Evolutionary conservation across 2,329 filamentous ascomycete species (phyloP).

Genomic region (Trichophyton equinum): DNA sequence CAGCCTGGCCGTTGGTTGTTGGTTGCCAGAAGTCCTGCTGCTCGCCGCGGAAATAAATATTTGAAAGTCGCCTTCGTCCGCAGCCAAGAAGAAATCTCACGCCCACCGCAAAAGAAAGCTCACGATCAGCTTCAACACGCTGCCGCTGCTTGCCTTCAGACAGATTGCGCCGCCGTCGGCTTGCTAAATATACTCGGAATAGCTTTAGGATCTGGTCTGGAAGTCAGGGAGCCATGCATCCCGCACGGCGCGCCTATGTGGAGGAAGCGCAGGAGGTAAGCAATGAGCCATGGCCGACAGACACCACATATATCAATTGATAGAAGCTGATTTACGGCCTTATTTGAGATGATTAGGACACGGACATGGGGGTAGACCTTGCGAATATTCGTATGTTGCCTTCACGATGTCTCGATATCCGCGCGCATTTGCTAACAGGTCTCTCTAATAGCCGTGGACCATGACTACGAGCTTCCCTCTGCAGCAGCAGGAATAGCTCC

Average conservation of each 20-base stretch:
- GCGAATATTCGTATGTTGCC: constrained; percentile 48
- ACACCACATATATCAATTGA: not conserved
- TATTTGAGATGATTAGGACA: constrained; percentile 31
- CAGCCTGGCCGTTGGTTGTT: not conserved
- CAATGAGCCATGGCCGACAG: not conserved
- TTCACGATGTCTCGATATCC: constrained; percentile 1
- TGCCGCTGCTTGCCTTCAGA: not conserved
- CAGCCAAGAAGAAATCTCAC: not conserved
- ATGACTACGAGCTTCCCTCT: constrained; percentile 69
- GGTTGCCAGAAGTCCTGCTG: not conserved
- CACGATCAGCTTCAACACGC: not conserved
- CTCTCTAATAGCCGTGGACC: constrained; percentile 48
- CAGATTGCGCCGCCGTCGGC: not conserved
- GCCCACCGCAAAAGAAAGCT: not conserved
- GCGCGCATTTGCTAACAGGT: constrained; percentile 5
- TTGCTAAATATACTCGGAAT: not conserved
- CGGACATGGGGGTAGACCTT: constrained; percentile 48
- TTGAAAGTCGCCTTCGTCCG: not conserved
- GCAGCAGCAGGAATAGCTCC: constrained; percentile 54
- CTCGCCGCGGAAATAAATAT: not conserved
- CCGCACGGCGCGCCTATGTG: constrained; percentile 82
- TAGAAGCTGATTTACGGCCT: constrained; percentile 3
- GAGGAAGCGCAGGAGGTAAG: constrained; percentile 68
- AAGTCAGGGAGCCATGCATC: constrained; percentile 51
- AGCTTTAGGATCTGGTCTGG: not conserved